Conservation (phyloP, 441 rosid genomes). For the Isatis lusitanica region DNA sequence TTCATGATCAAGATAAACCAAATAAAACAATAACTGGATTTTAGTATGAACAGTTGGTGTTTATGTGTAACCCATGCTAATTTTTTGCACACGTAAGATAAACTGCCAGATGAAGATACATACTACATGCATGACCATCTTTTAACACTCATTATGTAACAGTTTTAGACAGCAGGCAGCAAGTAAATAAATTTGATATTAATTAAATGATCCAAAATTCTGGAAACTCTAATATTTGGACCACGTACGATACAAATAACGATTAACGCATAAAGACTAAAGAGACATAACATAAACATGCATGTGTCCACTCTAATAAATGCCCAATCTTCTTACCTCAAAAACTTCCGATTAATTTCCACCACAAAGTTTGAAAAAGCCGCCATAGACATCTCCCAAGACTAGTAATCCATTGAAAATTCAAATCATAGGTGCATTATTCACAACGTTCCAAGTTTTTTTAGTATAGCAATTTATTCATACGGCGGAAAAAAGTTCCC, state of each 20-base stretch:
- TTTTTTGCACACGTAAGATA: no score
- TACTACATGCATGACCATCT: no score
- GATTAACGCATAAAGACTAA: background rate
- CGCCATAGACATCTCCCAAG: constrained; percentile 10
- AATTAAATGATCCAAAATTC: no score
- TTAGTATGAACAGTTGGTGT: background rate
- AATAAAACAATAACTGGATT: background rate
- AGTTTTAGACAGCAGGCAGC: no score
- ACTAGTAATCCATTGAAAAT: constrained; percentile 11
- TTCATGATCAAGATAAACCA: constrained; percentile 1
- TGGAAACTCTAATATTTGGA: no score
- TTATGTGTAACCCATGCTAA: background rate
- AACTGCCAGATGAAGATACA: no score
- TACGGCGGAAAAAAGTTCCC: background rate
- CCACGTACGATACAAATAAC: background rate
- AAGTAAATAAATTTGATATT: no score
- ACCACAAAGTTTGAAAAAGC: no score
- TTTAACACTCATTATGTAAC: no score
- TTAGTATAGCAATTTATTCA: background rate
- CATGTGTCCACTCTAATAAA: no score
- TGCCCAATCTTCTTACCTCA: constrained; percentile 1
- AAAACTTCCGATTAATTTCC: background rate
- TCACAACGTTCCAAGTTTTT: background rate
- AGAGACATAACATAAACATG: background rate
- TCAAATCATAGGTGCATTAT: constrained; percentile 5